These are phyloP conservation scores for Rhodotorula glutinis DNA, from an alignment of 1,284 basidiomycete genomes.

Conservation along the genomic window DNA sequence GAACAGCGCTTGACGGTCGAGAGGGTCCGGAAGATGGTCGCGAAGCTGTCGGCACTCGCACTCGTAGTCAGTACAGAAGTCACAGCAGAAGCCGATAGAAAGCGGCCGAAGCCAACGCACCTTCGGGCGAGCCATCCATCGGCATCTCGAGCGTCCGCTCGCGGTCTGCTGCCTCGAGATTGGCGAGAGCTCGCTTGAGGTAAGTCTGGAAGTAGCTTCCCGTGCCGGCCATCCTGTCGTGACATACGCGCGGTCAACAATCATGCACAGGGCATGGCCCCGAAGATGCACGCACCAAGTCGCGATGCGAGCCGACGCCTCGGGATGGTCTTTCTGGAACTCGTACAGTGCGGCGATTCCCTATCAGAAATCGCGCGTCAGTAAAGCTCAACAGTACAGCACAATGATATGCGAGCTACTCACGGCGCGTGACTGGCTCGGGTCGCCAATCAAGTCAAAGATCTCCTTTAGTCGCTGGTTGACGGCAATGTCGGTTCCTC, in stretches of 20 bases:
- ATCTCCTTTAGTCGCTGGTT: constrained; percentile 66
- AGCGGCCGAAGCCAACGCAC: no score
- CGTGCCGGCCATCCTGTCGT: constrained; percentile 48
- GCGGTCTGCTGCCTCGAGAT: constrained; percentile 41
- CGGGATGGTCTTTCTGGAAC: constrained; percentile 86
- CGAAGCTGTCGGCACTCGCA: neutral
- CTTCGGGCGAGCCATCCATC: neutral
- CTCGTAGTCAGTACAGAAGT: no score
- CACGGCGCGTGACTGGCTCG: constrained; percentile 67
- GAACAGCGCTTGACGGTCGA: constrained; percentile 11
- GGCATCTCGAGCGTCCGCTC: constrained; percentile 17
- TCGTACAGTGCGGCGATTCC: constrained; percentile 95
- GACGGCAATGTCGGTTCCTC: constrained; percentile 37
- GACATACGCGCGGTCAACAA: neutral
- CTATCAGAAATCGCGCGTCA: neutral
- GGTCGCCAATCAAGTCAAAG: constrained; percentile 78
- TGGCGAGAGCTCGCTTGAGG: constrained; percentile 50
- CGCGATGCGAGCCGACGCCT: constrained; percentile 74
- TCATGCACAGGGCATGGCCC: neutral
- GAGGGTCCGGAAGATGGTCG: constrained; percentile 14
- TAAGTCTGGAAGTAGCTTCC: constrained; percentile 52
- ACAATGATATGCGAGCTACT: constrained; percentile 47
- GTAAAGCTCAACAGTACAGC: constrained; percentile 46
- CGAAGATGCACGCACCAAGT: constrained; percentile 21
- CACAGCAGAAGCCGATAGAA: no score